These are phyloP conservation scores for Ricinus communis DNA, from an alignment of 345 rosid species.

Conservation along the genomic window DNA sequence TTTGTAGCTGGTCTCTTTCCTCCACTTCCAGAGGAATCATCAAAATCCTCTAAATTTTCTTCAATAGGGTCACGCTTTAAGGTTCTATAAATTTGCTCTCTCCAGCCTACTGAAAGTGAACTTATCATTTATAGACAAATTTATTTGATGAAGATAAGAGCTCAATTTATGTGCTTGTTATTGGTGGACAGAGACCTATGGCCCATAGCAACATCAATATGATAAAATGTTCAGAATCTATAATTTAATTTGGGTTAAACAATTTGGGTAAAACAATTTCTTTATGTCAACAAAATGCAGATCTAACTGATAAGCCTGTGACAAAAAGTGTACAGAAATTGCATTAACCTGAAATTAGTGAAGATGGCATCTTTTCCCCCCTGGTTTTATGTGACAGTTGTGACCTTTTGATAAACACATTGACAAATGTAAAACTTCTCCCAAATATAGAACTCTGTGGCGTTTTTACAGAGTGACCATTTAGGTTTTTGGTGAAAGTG, in stretches of 20 bases:
- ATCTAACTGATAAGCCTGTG: background rate
- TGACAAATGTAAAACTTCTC: background rate
- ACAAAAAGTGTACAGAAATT: background rate
- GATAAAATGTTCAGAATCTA: background rate
- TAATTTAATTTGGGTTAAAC: background rate
- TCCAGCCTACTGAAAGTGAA: slow-evolving; percentile 2
- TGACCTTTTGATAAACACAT: background rate
- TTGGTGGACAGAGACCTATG: background rate
- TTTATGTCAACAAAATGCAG: background rate
- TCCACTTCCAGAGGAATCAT: slow-evolving; percentile 82
- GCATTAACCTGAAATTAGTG: background rate
- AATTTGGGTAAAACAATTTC: slow-evolving; percentile 2
- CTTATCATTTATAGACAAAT: background rate
- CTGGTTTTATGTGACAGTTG: background rate
- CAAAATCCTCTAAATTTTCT: slow-evolving; percentile 95
- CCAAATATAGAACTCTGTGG: background rate
- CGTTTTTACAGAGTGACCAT: background rate
- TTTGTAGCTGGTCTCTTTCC: slow-evolving; percentile 86
- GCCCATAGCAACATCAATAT: background rate
- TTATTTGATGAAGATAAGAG: slow-evolving; percentile 8
- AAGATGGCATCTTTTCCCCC: background rate
- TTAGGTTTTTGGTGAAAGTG: slow-evolving; percentile 1
- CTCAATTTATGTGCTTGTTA: background rate
- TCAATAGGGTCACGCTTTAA: slow-evolving; percentile 97
- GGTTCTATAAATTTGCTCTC: slow-evolving; percentile 43